phyloP scores from a whole-genome alignment of 176 grass and related monocot genomes.

The Triticum monococcum region DNA sequence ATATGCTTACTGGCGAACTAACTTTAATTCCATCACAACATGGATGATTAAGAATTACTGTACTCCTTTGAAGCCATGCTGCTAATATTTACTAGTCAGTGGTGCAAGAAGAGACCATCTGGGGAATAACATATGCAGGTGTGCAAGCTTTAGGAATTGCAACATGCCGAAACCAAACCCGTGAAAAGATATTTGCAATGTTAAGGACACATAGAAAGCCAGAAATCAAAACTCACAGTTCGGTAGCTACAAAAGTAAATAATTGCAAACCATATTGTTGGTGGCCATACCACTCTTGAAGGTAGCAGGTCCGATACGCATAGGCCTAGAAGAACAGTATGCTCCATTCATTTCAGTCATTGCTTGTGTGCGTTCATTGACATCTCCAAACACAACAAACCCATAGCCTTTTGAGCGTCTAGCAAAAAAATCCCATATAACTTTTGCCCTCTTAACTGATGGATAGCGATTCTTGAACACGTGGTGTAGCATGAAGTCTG shows the following conservation, averaged over 20 bases:
- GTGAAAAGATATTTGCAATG: neutral
- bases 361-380: slow-evolving; percentile 62
- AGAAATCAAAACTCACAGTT: neutral
- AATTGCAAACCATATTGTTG: neutral
- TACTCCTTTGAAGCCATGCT: neutral
- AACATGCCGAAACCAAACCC: neutral
- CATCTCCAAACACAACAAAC: slow-evolving; percentile 77
- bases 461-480: slow-evolving; percentile 67
- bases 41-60: neutral
- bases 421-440: slow-evolving; percentile 49
- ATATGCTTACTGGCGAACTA: slow-evolving; percentile 30
- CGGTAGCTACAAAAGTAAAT: neutral
- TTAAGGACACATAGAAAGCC: neutral
- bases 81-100: neutral
- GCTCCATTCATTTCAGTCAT: slow-evolving; percentile 88
- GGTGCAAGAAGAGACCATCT: neutral
- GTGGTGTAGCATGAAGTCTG: slow-evolving; percentile 60
- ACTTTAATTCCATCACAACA: neutral
- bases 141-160: neutral
- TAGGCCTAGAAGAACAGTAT: slow-evolving; percentile 72
- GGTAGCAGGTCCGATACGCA: slow-evolving; percentile 58
- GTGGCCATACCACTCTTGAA: slow-evolving; percentile 42
- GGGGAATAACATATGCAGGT: neutral
- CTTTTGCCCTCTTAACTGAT: slow-evolving; percentile 59
- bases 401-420: slow-evolving; percentile 67